Evolutionary conservation across 495 filamentous ascomycete genomes (phyloP).

Genomic region (Lentithecium fluviatile): DNA sequence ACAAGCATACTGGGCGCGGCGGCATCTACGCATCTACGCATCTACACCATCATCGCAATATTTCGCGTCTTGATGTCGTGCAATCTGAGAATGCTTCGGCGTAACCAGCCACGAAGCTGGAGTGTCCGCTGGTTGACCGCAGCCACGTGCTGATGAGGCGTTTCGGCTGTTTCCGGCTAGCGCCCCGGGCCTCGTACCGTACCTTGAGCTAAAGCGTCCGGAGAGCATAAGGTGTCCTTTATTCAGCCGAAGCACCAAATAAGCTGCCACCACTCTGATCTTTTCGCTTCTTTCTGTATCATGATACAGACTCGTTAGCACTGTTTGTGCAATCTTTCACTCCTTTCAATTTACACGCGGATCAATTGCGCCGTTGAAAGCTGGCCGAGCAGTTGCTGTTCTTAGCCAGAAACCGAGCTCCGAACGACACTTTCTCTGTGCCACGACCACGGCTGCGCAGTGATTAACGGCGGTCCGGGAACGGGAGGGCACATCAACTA

Average conservation of each 20-base stretch:
- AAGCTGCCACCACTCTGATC: neutral
- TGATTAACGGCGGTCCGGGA: no score
- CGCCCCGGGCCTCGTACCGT: no score
- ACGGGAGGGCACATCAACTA: no score
- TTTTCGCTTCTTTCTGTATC: conserved; percentile 13
- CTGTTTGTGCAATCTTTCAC: conserved; percentile 22
- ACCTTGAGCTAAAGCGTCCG: conserved; percentile 20
- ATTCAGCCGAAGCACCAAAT: conserved; percentile 9
- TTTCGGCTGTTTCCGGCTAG: no score
- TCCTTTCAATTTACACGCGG: conserved; percentile 4
- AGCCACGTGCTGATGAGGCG: no score
- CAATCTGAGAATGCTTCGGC: no score
- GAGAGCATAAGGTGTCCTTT: conserved; percentile 36
- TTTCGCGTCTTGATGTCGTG: no score
- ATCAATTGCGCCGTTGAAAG: neutral
- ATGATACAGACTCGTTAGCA: conserved; percentile 28
- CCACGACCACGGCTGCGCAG: neutral
- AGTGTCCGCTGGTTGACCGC: no score
- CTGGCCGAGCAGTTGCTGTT: neutral
- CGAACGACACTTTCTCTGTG: conserved; percentile 1
- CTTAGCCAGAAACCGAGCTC: neutral
- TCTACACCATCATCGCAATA: no score
- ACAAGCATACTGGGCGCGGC: no score
- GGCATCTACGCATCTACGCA: no score
- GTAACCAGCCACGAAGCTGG: no score